Base-by-base conservation (phyloP, 1,284 basidiomycete species). In the Takashimella koratensis region DNA sequence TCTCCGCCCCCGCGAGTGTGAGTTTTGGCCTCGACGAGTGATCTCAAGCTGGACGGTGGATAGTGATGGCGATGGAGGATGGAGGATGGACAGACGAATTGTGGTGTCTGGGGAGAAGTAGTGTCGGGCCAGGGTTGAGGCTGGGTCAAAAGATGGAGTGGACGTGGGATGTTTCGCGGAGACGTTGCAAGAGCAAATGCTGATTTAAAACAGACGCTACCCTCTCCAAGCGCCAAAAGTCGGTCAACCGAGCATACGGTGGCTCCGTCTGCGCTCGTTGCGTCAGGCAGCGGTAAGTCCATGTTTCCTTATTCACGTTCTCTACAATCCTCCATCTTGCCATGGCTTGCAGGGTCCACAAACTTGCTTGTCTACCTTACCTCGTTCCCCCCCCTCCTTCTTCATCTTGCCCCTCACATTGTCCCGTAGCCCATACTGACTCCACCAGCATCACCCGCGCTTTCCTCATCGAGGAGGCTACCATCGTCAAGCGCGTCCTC, bases 401-500 rank as follows among this genome's bases (percentile, higher is more conserved):
- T 41, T n/a, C n/a, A 36, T 12, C 43, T 43, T 36, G 23, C 27
- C 21, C 26, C 5, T 52, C 43, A 39, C 47, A 48, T n/a, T 4
- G 23, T n/a, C n/a, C n/a, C n/a, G n/a, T n/a, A n/a, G n/a, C n/a
- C n/a, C n/a, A n/a, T n/a, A 25, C 51, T 45, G 12, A 44, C 16
- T 46, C 43, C 40, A 51, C 47, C 66, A 95, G 95, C 67, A 94
- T 99, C 72, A 87, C 98, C 72, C 90, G 96, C 58, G 94, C 96
- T 62, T 99, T 98, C 86, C 81, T 99, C 61, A 90, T 98, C 54
- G 96, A 98, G 83, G 94, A 98, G 83, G 95, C 95, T 47, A 98
- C 98, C 84, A 98, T 99, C 69, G 95, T 99, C 76, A 99, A 99
- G 87, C 89, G 86, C 80, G 94, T 98, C 65, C 91, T 98, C 83